phyloP scores from a whole-genome alignment of 306 rosid species.

The Medicago arabica region DNA sequence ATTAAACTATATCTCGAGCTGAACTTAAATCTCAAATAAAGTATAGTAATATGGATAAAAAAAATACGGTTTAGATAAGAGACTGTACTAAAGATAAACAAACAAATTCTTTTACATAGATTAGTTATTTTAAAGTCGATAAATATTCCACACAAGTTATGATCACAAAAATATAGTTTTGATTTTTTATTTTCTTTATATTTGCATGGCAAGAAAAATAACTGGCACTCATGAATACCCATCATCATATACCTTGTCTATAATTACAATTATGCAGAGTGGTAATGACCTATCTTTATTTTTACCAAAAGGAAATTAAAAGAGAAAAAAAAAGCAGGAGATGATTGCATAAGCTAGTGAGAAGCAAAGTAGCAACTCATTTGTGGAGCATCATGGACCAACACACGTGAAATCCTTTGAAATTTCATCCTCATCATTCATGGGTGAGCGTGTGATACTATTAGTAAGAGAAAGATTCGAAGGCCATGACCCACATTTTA shows the following conservation, averaged over 20 bases:
- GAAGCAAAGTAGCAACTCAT: conserved; percentile 49
- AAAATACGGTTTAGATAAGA: too few species aligned
- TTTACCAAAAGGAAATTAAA: conserved; percentile 50
- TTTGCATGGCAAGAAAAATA: conserved; percentile 63
- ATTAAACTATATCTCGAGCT: neutral
- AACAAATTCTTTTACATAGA: neutral
- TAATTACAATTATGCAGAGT: conserved; percentile 91
- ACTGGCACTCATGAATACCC: conserved; percentile 81
- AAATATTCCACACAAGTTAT: too few species aligned
- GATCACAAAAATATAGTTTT: too few species aligned
- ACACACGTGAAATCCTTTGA: conserved; percentile 74
- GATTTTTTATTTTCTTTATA: neutral
- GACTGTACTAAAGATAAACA: neutral
- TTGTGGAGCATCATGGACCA: conserved; percentile 60
- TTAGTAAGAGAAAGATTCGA: conserved; percentile 45
- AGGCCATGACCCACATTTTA: conserved; percentile 53
- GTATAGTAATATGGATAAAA: too few species aligned
- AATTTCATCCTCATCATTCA: conserved; percentile 62
- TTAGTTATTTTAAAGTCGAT: too few species aligned
- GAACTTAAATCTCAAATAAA: too few species aligned
- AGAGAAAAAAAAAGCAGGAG: conserved; percentile 34
- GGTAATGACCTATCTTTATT: conserved; percentile 68
- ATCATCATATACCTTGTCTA: conserved; percentile 78
- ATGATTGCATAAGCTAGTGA: conserved; percentile 57
- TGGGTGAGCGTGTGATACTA: conserved; percentile 55